Base-by-base conservation (phyloP, 331 rosid species). In the Dryas integrifolia region DNA sequence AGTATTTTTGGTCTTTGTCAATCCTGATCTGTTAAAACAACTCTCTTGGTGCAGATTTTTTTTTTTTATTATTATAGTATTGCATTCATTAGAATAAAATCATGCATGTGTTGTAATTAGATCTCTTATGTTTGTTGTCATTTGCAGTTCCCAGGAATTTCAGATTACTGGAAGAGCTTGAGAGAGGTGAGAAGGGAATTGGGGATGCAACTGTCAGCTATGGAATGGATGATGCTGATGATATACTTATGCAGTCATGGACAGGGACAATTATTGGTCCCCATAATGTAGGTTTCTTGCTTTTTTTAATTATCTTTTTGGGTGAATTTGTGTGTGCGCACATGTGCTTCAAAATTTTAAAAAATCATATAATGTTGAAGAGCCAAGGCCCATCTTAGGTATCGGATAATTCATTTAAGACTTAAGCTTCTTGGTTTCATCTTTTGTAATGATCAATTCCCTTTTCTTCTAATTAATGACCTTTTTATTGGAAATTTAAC, bases 221-320 rank as follows among this genome's bases (percentile, higher is more conserved):
- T 76, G 98, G 98, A 73, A 94, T 94, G 98, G 97, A 94, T 81
- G 98, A 91, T 70, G 97, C 96, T 15, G 97, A 94, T 73, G 98
- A 94, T 85, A 77, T 91, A 75, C 83, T 71, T 76, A 94, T 94
- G 98, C 97, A 91, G 77, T 93, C 96, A 35, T 93, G 97, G 98
- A 93, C 98, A 51, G 98, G 98, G 68, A 93, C 98, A 76, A 80
- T 93, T 55, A 93, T 94, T 56, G 98, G 97, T 2, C 98, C 98
- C 67, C 92, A 92, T 16, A 92, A 92, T 82, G 97, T 91, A 84
- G 82, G 92, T 79, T 76, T 26, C 56, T 55, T 52, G 51, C 18
- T 73, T 61, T n/a, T 39, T 10, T 38, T 64, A 39, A 10, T 13
- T 18, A n/a, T 64, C 66, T 56, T 72, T 60, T 60, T 53, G 46